phyloP scores from a whole-genome alignment of 192 early-diverging fungal genomes.

The Chytriomyces sp. region DNA sequence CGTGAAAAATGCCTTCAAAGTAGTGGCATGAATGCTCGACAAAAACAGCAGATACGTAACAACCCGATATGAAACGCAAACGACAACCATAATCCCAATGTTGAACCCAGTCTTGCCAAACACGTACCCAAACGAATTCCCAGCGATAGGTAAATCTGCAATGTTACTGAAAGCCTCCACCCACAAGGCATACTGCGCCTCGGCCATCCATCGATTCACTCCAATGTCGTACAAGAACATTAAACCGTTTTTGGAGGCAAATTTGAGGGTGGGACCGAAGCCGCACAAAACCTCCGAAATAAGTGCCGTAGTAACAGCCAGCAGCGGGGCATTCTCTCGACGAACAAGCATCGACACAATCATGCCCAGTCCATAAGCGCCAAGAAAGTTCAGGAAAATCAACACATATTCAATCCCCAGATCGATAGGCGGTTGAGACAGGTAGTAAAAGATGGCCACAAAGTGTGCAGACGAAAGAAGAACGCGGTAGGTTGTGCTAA shows the following conservation, averaged over 20 bases:
- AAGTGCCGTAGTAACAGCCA: constrained; percentile 12
- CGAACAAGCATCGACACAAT: constrained; percentile 41
- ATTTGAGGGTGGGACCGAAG: constrained; percentile 37
- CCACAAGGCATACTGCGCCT: constrained; percentile 9
- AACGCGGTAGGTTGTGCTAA: constrained; percentile 40
- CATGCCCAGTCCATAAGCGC: constrained; percentile 43
- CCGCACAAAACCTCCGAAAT: constrained; percentile 44
- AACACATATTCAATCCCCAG: constrained; percentile 31
- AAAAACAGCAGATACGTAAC: constrained; percentile 1
- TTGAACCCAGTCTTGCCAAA: neutral
- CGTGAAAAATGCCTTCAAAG: neutral
- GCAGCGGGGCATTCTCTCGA: constrained; percentile 3
- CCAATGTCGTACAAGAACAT: constrained; percentile 34
- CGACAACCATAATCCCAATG: neutral
- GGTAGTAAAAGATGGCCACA: constrained; percentile 35
- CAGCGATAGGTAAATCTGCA: neutral
- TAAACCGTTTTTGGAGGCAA: constrained; percentile 35
- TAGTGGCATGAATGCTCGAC: neutral
- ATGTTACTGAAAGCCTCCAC: neutral
- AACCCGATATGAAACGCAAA: neutral
- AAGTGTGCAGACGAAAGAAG: constrained; percentile 44
- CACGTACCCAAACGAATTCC: neutral
- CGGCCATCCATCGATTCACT: constrained; percentile 14
- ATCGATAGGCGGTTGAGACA: constrained; percentile 31
- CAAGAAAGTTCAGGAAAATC: constrained; percentile 41